Evolutionary conservation across 129 eudicot species (phyloP).

Genomic region (Silybum marianum): DNA sequence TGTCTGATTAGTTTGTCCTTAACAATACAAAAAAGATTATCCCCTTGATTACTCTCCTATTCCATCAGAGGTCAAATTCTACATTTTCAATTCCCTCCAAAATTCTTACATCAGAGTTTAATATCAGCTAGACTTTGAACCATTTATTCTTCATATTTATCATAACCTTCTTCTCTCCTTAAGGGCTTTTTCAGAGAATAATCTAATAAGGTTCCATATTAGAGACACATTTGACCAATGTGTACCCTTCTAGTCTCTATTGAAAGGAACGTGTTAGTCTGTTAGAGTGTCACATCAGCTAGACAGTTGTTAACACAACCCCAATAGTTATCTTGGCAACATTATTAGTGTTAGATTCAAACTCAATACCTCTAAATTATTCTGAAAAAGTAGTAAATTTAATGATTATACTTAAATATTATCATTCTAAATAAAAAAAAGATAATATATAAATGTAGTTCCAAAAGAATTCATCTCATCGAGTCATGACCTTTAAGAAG

Average conservation of each 20-base stretch:
- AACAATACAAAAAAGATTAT: neutral
- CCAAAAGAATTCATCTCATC: constrained; percentile 13
- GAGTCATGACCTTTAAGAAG: constrained; percentile 5
- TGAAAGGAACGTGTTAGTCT: neutral
- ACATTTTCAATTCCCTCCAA: neutral
- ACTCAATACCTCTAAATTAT: neutral
- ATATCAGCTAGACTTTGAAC: neutral
- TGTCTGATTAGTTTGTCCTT: constrained; percentile 43
- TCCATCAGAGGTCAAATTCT: constrained; percentile 6
- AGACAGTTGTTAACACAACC: neutral
- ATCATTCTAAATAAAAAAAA: neutral
- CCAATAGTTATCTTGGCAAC: neutral
- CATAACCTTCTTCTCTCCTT: neutral
- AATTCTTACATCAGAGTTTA: neutral
- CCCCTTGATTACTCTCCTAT: neutral
- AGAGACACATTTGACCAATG: neutral
- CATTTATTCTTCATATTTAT: neutral
- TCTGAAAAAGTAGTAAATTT: neutral
- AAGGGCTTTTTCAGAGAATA: neutral
- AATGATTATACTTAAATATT: neutral
- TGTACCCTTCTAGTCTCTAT: neutral
- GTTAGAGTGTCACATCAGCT: neutral
- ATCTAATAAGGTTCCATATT: neutral
- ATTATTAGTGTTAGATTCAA: too few species aligned
- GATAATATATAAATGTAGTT: neutral